Evolutionary conservation across 768 basidiomycete species (phyloP), one percentile per base, ranked within the genome.

Genomic region (Boletales sp.): DNA sequence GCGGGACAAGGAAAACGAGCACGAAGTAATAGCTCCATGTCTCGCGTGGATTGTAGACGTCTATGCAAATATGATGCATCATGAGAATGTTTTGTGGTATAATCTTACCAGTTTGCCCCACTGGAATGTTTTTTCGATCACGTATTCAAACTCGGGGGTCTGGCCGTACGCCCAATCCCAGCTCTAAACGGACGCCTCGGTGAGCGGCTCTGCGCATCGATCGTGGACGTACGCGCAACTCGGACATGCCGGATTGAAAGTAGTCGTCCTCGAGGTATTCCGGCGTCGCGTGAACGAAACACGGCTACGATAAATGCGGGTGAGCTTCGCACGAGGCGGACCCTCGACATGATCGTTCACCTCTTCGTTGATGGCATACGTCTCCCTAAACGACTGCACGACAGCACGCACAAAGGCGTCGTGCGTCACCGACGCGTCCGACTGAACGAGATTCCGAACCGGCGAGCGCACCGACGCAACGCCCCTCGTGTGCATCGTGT

Each of bases 101-200:
- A 4, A 30, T 6, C 60, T 54, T 56, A 82, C 82, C 25, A 76
- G 66, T 31, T 67, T 60, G 10, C 80, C 83, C 81, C 82, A 82
- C 4, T 60, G 41, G 53, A 85, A 84, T n/a, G 63, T 49, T 21
- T 63, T 61, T 4, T 58, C 45, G 12, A 80, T 40, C 3, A 72
- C 73, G 60, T 90, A 88, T 8, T 82, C 86, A 64, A 99, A 98
- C 62, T 95, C 89, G 37, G 94, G 94, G 0, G 94, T 95, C 62
- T 94, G 90, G 0, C 94, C 95, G 60, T 83, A 96, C 13, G 79
- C 74, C 93, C 94, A 98, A 18, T 90, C 79, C 96, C 96, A 97
- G 32, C 78, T 84, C 94, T 94, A 58, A 18, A 46, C 21, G n/a
- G 28, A 42, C 15, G 11, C 0, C 38, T 57, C 19, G 44, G n/a